These are phyloP conservation scores for Xylogone sp. DNA, from an alignment of 2,329 filamentous ascomycete species.

Conservation along the genomic window DNA sequence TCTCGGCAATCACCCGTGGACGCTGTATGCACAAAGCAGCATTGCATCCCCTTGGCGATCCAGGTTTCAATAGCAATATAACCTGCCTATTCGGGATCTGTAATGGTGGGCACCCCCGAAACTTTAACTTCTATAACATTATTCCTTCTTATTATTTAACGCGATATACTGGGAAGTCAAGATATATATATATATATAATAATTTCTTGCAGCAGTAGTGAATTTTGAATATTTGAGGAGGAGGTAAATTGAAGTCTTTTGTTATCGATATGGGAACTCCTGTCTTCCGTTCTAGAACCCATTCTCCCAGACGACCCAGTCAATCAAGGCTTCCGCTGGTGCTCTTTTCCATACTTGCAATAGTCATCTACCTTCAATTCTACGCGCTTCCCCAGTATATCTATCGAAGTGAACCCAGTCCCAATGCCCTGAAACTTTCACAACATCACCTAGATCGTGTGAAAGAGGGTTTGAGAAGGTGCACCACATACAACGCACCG, in stretches of 20 bases:
- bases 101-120: too few relatives aligned
- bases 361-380: constrained; percentile 19
- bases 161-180: not conserved
- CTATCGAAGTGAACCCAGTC: constrained; percentile 8
- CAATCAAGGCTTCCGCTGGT: constrained; percentile 11
- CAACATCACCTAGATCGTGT: constrained; percentile 17
- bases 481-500: constrained; percentile 19
- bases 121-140: too few relatives aligned
- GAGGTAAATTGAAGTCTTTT: not conserved
- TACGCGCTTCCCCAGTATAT: constrained; percentile 21
- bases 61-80: too few relatives aligned
- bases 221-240: not conserved
- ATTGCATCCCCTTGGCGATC: too few relatives aligned
- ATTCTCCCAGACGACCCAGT: not conserved
- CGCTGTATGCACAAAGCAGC: not conserved
- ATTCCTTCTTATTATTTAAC: too few relatives aligned
- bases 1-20: too few relatives aligned
- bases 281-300: not conserved
- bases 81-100: too few relatives aligned
- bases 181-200: too few relatives aligned
- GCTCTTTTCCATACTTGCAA: constrained; percentile 12
- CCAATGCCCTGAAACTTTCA: constrained; percentile 13
- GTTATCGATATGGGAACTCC: not conserved
- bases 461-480: constrained; percentile 21
- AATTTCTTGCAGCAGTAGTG: not conserved